These are phyloP conservation scores for Russula vinacea DNA, from an alignment of 768 basidiomycete species.

Conservation along the genomic window DNA sequence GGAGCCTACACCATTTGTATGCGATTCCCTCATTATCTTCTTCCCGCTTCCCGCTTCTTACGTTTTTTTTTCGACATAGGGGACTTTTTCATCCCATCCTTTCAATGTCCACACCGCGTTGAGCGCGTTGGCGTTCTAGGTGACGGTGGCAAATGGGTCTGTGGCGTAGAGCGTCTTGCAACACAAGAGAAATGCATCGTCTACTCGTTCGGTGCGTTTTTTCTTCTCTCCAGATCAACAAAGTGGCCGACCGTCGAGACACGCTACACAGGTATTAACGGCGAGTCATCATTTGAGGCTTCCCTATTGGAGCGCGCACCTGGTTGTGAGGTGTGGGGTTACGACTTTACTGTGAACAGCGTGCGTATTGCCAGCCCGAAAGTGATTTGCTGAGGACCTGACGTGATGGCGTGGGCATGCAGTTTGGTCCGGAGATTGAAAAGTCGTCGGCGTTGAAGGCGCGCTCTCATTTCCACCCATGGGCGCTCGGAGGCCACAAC, in stretches of 20 bases:
- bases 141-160: conserved; percentile 56
- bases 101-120: conserved; percentile 48
- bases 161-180: conserved; percentile 47
- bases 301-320: conserved; percentile 45
- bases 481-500: conserved; percentile 42
- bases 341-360: conserved; percentile 42
- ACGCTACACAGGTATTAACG: conserved; percentile 47
- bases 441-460: conserved; percentile 33
- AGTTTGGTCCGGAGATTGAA: conserved; percentile 48
- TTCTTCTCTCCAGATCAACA: not conserved
- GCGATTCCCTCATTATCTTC: not conserved
- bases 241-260: not conserved
- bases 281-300: conserved; percentile 54
- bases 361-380: conserved; percentile 31
- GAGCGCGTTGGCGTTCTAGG: conserved; percentile 50
- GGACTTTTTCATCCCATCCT: conserved; percentile 55
- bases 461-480: conserved; percentile 46
- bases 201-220: conserved; percentile 46
- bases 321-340: conserved; percentile 43
- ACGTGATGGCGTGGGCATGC: not conserved
- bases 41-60: not conserved
- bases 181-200: conserved; percentile 48
- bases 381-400: not conserved
- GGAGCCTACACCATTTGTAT: conserved; percentile 16
- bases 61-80: conserved; percentile 27